These are phyloP conservation scores for Pleurotus djamor DNA, from an alignment of 768 basidiomycete genomes.

Conservation along the genomic window DNA sequence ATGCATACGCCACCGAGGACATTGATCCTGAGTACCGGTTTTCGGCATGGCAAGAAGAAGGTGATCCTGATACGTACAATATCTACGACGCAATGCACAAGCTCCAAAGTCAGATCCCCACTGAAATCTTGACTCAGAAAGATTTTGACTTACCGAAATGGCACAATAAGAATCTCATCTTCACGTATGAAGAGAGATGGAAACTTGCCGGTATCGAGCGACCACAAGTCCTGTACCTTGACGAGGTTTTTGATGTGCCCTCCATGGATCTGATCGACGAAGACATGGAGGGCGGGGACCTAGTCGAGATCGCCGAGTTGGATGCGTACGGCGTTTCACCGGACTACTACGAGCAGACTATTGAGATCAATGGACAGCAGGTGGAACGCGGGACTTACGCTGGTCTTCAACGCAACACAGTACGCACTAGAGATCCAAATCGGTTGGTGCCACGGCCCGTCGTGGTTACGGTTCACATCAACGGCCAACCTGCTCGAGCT, in stretches of 20 bases:
- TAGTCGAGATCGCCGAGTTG: neutral
- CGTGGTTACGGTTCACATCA: conserved; percentile 23
- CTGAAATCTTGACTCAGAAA: neutral
- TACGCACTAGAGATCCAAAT: conserved; percentile 7
- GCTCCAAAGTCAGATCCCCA: neutral
- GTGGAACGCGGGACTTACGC: neutral
- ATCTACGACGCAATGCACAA: neutral
- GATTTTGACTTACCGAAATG: neutral
- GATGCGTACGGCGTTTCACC: neutral
- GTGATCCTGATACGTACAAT: neutral
- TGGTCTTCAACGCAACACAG: conserved; percentile 9
- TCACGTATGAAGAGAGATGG: neutral
- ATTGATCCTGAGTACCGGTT: neutral
- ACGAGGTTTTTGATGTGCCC: neutral
- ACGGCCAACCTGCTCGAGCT: conserved; percentile 25
- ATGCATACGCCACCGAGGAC: neutral
- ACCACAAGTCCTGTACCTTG: neutral
- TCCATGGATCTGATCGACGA: neutral
- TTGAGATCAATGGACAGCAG: neutral
- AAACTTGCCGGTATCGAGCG: neutral
- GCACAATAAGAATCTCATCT: neutral
- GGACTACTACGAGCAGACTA: neutral
- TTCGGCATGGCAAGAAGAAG: neutral
- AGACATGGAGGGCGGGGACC: neutral
- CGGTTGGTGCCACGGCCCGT: conserved; percentile 23